phyloP scores from a whole-genome alignment of 2,329 filamentous ascomycete genomes.

The Leptographium procerum region DNA sequence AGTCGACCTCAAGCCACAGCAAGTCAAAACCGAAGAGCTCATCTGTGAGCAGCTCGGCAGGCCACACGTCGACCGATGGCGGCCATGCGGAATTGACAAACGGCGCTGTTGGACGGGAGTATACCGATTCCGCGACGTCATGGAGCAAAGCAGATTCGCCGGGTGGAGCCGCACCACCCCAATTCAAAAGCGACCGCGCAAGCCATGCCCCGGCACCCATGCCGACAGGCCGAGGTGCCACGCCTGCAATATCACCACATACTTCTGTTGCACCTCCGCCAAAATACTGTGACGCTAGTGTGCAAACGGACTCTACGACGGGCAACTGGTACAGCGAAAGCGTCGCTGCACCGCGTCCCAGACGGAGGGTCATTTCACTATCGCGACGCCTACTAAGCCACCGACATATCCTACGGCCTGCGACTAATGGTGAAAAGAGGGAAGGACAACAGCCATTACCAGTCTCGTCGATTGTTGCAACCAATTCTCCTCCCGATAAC shows the following conservation, averaged over 20 bases:
- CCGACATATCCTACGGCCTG: constrained; percentile 30
- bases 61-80: not conserved
- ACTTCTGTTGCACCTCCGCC: constrained; percentile 26
- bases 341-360: constrained; percentile 25
- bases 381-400: constrained; percentile 41
- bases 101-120: constrained; percentile 28
- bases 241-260: constrained; percentile 20
- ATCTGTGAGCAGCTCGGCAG: not conserved
- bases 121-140: constrained; percentile 42
- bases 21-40: constrained; percentile 18
- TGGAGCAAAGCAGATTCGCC: constrained; percentile 44
- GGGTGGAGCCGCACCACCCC: constrained; percentile 28
- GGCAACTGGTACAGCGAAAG: constrained; percentile 40
- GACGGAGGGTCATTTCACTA: constrained; percentile 39
- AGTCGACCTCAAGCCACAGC: constrained; percentile 9
- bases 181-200: constrained; percentile 12
- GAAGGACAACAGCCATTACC: constrained; percentile 8
- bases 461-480: not conserved
- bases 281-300: constrained; percentile 37
- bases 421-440: constrained; percentile 24
- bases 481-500: not conserved
- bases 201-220: not conserved
- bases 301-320: constrained; percentile 44
- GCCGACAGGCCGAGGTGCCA: not conserved
- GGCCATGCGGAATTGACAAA: constrained; percentile 16